Percentiles rank a stretch among this genome's conserved stretches.
These are phyloP conservation scores for Hyaloscypha variabilis DNA, from an alignment of 495 filamentous ascomycete genomes.

Conservation along the genomic window DNA sequence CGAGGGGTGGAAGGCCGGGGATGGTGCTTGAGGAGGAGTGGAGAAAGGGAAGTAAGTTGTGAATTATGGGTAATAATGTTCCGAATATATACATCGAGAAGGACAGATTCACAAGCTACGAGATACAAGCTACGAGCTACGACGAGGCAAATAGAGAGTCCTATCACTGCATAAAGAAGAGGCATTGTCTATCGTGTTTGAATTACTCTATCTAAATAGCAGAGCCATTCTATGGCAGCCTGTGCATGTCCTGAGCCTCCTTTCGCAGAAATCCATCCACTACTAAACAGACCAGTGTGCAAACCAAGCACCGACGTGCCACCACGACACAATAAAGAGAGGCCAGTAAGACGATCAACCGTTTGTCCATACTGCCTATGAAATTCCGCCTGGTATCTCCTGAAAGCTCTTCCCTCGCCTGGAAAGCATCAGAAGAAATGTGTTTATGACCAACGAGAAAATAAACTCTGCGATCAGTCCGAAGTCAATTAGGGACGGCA, in stretches of 20 bases:
- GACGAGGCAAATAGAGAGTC: background rate
- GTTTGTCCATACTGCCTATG: background rate
- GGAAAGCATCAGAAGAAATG: slow-evolving; percentile 11
- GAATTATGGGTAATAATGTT: too few species aligned
- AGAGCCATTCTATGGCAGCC: background rate
- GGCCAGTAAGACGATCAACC: slow-evolving; percentile 4
- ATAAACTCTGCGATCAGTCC: slow-evolving; percentile 17
- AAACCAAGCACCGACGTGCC: background rate
- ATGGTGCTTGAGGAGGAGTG: slow-evolving; percentile 57
- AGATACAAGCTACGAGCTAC: background rate
- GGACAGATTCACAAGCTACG: too few species aligned
- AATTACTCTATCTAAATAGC: slow-evolving; percentile 14
- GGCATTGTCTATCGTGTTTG: background rate
- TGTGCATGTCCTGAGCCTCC: slow-evolving; percentile 3
- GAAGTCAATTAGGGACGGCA: slow-evolving; percentile 48
- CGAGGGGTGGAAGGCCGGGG: slow-evolving; percentile 58
- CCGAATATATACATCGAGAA: too few species aligned
- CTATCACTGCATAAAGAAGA: background rate
- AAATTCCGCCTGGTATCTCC: slow-evolving; percentile 16
- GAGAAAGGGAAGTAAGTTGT: slow-evolving; percentile 31
- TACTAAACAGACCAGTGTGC: slow-evolving; percentile 8
- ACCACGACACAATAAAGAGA: slow-evolving; percentile 11
- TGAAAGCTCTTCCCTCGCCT: slow-evolving; percentile 26
- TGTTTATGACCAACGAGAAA: slow-evolving; percentile 15
- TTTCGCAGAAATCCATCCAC: slow-evolving; percentile 15